phyloP scores from a whole-genome alignment of 108 stramenopile genomes.

The Pseudonitzschia delicatissima region DNA sequence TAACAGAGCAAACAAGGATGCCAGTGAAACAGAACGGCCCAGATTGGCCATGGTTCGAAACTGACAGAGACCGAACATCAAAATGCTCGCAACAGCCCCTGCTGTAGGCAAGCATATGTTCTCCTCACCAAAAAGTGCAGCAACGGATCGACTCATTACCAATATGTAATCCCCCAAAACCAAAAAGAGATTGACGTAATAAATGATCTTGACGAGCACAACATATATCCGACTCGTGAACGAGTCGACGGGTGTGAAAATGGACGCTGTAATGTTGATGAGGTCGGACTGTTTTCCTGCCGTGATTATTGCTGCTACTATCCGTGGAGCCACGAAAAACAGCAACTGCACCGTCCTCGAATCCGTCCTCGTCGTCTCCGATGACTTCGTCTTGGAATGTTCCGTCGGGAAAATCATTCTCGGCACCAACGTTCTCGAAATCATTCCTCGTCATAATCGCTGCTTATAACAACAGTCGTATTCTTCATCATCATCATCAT shows the following conservation, averaged over 20 bases:
- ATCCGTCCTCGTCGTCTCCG: background rate
- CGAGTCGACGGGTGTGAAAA: slow-evolving; percentile 23
- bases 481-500: slow-evolving; percentile 2
- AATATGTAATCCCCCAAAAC: slow-evolving; percentile 70
- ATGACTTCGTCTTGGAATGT: slow-evolving; percentile 8
- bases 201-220: slow-evolving; percentile 42
- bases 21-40: slow-evolving; percentile 40
- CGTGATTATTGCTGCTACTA: background rate
- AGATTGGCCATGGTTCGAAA: slow-evolving; percentile 60
- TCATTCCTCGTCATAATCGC: background rate
- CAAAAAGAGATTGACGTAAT: slow-evolving; percentile 67
- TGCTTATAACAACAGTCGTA: background rate
- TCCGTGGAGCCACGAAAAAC: background rate
- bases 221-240: background rate
- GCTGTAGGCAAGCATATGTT: slow-evolving; percentile 53
- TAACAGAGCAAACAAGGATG: slow-evolving; percentile 45
- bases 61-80: slow-evolving; percentile 67
- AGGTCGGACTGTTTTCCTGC: slow-evolving; percentile 29
- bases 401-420: background rate
- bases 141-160: slow-evolving; percentile 68
- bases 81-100: slow-evolving; percentile 40
- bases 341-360: background rate
- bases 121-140: slow-evolving; percentile 48
- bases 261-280: slow-evolving; percentile 42
- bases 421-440: background rate